These are phyloP conservation scores for Beta vulgaris DNA, from an alignment of 148 eudicot genomes.

Conservation along the genomic window DNA sequence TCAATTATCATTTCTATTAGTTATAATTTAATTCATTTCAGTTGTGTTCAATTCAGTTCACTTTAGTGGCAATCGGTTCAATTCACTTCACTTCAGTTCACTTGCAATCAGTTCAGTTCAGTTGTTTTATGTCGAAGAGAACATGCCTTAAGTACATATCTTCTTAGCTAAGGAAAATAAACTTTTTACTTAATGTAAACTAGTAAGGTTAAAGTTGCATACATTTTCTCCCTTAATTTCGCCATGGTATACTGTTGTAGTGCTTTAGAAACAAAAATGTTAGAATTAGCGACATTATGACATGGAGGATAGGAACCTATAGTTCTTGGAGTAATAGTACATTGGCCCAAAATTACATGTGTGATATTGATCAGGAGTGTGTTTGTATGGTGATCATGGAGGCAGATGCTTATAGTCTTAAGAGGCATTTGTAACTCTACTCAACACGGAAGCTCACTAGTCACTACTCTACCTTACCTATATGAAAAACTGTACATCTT, in stretches of 20 bases:
- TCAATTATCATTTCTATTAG: no score
- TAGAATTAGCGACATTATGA: background rate
- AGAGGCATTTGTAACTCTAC: no score
- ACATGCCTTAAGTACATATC: no score
- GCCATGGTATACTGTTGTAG: background rate
- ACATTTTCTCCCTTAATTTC: background rate
- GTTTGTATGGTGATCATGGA: background rate
- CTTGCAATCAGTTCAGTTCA: no score
- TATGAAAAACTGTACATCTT: background rate
- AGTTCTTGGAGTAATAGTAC: background rate
- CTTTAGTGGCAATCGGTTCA: no score
- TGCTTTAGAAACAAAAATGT: background rate
- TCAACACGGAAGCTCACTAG: background rate
- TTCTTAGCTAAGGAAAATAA: no score
- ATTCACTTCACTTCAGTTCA: no score
- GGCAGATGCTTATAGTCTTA: no score
- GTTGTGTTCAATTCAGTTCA: no score
- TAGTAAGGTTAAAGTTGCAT: background rate
- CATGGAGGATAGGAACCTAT: background rate
- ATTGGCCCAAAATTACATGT: background rate
- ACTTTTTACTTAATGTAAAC: background rate
- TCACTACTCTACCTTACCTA: background rate
- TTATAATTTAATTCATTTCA: no score
- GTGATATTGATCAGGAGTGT: background rate
- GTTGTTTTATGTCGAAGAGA: no score